Evolutionary conservation across 257 asterid genomes (phyloP).

Genomic region (Voacanga thouarsii): DNA sequence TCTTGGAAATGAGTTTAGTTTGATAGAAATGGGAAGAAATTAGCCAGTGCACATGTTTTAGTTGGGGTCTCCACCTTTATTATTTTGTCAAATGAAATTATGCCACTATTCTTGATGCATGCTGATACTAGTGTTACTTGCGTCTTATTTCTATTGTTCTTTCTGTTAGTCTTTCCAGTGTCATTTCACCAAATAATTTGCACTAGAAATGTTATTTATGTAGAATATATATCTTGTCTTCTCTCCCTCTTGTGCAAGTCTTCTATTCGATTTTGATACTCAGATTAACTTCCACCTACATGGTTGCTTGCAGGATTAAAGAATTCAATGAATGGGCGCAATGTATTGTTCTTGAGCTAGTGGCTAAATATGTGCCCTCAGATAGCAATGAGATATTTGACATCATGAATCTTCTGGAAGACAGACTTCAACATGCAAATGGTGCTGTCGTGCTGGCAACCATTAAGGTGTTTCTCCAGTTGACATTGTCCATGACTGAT

Average conservation of each 20-base stretch:
- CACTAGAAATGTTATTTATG: neutral
- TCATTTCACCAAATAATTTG: neutral
- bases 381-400: conserved; percentile 95
- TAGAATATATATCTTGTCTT: neutral
- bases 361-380: conserved; percentile 81
- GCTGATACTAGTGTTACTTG: neutral
- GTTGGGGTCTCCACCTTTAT: neutral
- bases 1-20: too few relatives aligned
- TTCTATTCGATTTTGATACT: neutral
- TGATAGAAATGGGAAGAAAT: neutral
- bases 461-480: conserved; percentile 79
- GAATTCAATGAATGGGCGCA: conserved; percentile 99
- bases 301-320: conserved; percentile 61
- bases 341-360: conserved; percentile 82
- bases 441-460: conserved; percentile 99
- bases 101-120: neutral
- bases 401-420: conserved; percentile 99
- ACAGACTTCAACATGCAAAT: conserved; percentile 99
- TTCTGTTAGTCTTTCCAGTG: neutral
- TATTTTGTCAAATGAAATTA: neutral
- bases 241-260: neutral
- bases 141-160: neutral
- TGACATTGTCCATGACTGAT: conserved; percentile 97
- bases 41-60: neutral
- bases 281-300: neutral